Evolutionary conservation across 2,329 filamentous ascomycete genomes (phyloP).

Genomic region (Nigrograna mackinnonii): DNA sequence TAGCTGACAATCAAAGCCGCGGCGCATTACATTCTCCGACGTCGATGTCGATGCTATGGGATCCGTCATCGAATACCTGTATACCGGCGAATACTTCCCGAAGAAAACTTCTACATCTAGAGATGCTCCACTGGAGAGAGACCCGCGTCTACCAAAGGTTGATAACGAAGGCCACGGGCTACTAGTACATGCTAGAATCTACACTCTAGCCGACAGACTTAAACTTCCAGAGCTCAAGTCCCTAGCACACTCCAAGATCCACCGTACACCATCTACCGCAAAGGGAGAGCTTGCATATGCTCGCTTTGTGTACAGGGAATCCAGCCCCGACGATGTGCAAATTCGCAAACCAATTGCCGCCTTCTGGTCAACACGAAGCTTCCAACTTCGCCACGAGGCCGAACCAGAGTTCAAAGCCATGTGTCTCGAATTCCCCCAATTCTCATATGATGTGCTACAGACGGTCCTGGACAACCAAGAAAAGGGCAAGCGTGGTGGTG

Average conservation of each 20-base stretch:
- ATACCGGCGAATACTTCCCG: constrained; percentile 87
- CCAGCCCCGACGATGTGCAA: constrained; percentile 66
- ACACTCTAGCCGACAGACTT: constrained; percentile 84
- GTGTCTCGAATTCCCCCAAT: constrained; percentile 88
- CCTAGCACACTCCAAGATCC: constrained; percentile 86
- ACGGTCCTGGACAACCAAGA: constrained; percentile 57
- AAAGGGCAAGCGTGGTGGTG: constrained; percentile 38
- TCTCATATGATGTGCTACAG: constrained; percentile 88
- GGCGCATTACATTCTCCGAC: constrained; percentile 68
- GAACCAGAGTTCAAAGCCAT: constrained; percentile 82
- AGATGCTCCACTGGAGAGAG: constrained; percentile 69
- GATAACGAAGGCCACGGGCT: constrained; percentile 83
- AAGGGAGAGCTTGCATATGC: constrained; percentile 92
- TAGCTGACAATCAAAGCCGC: constrained; percentile 48
- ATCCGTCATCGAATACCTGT: constrained; percentile 81
- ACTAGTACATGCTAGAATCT: constrained; percentile 85
- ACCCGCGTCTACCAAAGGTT: constrained; percentile 65
- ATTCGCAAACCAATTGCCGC: constrained; percentile 85
- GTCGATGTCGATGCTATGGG: constrained; percentile 75
- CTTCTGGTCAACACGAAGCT: constrained; percentile 83
- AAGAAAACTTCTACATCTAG: constrained; percentile 60
- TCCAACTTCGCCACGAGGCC: constrained; percentile 82
- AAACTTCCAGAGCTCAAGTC: constrained; percentile 67
- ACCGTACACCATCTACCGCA: constrained; percentile 85
- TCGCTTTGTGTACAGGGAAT: constrained; percentile 85